Evolutionary conservation across 805 yeast genomes (phyloP).

Genomic region (Yarrowia phangngaensis): DNA sequence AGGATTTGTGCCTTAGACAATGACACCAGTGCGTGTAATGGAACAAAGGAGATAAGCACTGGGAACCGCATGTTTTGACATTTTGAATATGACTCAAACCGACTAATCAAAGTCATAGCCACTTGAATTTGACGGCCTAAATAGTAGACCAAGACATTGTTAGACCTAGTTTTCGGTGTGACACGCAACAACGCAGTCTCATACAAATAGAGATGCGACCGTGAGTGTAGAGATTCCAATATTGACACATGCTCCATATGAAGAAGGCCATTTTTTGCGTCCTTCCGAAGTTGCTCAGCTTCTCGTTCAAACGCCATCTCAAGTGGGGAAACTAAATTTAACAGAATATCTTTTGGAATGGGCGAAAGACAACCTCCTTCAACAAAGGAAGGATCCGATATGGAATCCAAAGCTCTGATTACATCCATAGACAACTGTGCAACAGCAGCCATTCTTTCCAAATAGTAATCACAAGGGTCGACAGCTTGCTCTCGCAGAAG

Average conservation of each 20-base stretch:
- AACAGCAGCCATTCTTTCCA: constrained; percentile 2
- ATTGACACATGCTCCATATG: constrained; percentile 18
- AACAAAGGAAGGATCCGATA: constrained; percentile 10
- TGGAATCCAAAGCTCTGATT: constrained; percentile 13
- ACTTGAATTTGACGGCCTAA: constrained; percentile 15
- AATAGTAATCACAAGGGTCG: constrained; percentile 11
- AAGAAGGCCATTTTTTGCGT: constrained; percentile 1
- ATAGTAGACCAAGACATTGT: constrained; percentile 13
- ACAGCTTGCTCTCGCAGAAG: constrained; percentile 16
- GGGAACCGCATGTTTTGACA: not conserved
- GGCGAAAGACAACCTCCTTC: constrained; percentile 9
- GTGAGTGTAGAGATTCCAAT: constrained; percentile 5
- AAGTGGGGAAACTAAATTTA: constrained; percentile 14
- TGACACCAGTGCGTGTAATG: constrained; percentile 17
- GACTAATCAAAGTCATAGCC: constrained; percentile 4
- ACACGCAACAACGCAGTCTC: constrained; percentile 16
- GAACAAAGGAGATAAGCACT: constrained; percentile 13
- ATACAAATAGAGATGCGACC: constrained; percentile 5
- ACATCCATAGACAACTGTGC: constrained; percentile 17
- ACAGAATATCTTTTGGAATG: constrained; percentile 2
- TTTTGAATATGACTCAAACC: not conserved
- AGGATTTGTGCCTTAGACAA: constrained; percentile 14
- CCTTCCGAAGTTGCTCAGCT: constrained; percentile 6
- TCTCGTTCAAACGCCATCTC: constrained; percentile 13
- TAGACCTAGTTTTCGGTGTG: not conserved